Evolutionary conservation across 2,329 filamentous ascomycete genomes (phyloP), one percentile per base, ranked within the genome.

Genomic region (Kalmusia sp.): DNA sequence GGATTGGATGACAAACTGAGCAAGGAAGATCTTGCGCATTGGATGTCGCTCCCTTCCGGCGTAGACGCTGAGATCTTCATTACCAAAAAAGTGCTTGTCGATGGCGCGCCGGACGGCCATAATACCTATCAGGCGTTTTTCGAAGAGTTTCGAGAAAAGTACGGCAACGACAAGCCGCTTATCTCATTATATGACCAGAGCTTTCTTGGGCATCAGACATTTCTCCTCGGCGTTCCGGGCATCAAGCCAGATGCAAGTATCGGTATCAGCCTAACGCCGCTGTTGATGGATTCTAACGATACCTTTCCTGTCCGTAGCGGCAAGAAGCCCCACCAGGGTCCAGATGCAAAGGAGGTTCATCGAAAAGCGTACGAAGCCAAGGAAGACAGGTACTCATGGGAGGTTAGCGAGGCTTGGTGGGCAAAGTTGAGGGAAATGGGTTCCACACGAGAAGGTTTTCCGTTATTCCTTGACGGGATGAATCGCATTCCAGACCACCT

Each of bases 171-270:
- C 3, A 68, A 75, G 7, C 68, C 78, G 25, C 68, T 83, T 24
- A 55, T 83, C 17, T 63, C 80, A 11, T 46, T 83, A n/a, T 69
- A 69, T 28, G 81, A 83, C 58, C 64, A 68, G 2, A 61, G 71
- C 2, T 76, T 72, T 38, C 64, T 72, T 49, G 79, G 77, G 0
- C 56, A 69, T 9, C 54, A 73, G 0, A 53, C 61, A 0, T 28
- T 66, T 4, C 39, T 55, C 3, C 51, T 63, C 3, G 77, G 80
- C 0, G 51, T 78, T 65, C 12, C 66, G 58, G 61, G 79, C 66
- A 15, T 82, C 64, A 59, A 58, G 54, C 52, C 67, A 50, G 15
- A 68, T 68, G 24, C 76, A 67, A 69, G 69, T 14, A 66, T 83
- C 49, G 76, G 72, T 14, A 65, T 82, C 24, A 73, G 77, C 39